These are phyloP conservation scores for Inonotus hispidus DNA, from an alignment of 1,284 basidiomycete species.

Conservation along the genomic window DNA sequence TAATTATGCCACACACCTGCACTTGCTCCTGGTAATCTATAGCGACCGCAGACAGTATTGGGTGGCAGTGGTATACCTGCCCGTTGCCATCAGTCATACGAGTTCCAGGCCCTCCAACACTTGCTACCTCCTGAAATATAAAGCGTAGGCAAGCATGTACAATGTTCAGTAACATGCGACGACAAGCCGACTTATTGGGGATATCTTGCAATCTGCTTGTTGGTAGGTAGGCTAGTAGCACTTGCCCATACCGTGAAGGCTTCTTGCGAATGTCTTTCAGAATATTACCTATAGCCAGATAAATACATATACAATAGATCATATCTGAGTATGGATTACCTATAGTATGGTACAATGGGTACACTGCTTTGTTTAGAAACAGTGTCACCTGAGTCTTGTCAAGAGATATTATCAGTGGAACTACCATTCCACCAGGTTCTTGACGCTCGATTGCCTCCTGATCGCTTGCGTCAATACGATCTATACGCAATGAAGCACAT, in stretches of 20 bases:
- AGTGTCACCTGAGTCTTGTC: slow-evolving; percentile 24
- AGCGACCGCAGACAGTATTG: slow-evolving; percentile 23
- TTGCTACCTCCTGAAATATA: slow-evolving; percentile 19
- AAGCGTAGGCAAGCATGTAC: slow-evolving; percentile 24
- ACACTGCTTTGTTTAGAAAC: slow-evolving; percentile 23
- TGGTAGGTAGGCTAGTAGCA: slow-evolving; percentile 25
- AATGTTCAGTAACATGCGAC: slow-evolving; percentile 2
- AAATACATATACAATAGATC: too few species aligned
- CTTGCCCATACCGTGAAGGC: slow-evolving; percentile 20
- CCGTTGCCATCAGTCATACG: slow-evolving; percentile 21
- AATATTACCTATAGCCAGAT: slow-evolving; percentile 27
- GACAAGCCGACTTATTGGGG: neutral
- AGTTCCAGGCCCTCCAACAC: slow-evolving; percentile 20
- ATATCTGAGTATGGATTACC: too few species aligned
- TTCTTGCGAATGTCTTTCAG: slow-evolving; percentile 20
- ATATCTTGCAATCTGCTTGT: slow-evolving; percentile 14
- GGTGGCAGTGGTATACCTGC: slow-evolving; percentile 16
- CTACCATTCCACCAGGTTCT: slow-evolving; percentile 21
- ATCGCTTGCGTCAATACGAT: too few species aligned
- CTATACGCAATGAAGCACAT: neutral
- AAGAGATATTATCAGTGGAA: slow-evolving; percentile 19
- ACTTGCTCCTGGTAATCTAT: slow-evolving; percentile 26
- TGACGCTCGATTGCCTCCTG: neutral
- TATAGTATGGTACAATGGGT: slow-evolving; percentile 26
- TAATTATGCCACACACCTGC: slow-evolving; percentile 16